phyloP scores from a whole-genome alignment of 1,284 basidiomycete species.

The Ceratobasidium sp. region DNA sequence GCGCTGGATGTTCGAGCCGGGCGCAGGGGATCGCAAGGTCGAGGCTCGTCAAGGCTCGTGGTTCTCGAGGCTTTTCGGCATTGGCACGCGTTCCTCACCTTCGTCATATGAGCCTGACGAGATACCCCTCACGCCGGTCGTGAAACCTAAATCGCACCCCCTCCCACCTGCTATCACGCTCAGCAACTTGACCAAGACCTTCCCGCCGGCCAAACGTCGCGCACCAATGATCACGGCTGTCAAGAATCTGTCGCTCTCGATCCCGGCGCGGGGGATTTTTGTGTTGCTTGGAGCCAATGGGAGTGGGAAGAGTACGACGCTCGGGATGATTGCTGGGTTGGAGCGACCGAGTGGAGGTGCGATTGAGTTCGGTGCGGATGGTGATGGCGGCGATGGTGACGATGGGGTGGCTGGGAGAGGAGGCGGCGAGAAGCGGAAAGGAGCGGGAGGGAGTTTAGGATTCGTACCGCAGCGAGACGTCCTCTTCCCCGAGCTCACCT shows the following conservation, averaged over 20 bases:
- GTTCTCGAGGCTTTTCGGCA: conserved; percentile 51
- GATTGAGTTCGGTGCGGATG: conserved; percentile 66
- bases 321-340: conserved; percentile 74
- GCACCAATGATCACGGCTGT: conserved; percentile 65
- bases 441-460: conserved; percentile 70
- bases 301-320: conserved; percentile 80
- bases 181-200: conserved; percentile 68
- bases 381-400: conserved; percentile 60
- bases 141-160: neutral
- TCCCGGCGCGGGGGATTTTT: conserved; percentile 76
- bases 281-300: conserved; percentile 73
- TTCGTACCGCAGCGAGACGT: conserved; percentile 88
- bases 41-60: conserved; percentile 52
- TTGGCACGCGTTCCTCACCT: conserved; percentile 51
- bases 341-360: conserved; percentile 68
- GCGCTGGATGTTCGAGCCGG: conserved; percentile 65
- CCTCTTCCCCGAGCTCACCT: conserved; percentile 79
- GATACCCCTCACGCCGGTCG: conserved; percentile 54
- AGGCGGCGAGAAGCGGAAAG: conserved; percentile 38
- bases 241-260: conserved; percentile 65
- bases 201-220: conserved; percentile 51
- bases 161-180: conserved; percentile 63
- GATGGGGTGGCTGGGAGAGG: neutral
- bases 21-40: conserved; percentile 55
- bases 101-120: conserved; percentile 47